Base-by-base conservation (phyloP, 2,329 filamentous ascomycete species). In the Parastagonospora avenae region DNA sequence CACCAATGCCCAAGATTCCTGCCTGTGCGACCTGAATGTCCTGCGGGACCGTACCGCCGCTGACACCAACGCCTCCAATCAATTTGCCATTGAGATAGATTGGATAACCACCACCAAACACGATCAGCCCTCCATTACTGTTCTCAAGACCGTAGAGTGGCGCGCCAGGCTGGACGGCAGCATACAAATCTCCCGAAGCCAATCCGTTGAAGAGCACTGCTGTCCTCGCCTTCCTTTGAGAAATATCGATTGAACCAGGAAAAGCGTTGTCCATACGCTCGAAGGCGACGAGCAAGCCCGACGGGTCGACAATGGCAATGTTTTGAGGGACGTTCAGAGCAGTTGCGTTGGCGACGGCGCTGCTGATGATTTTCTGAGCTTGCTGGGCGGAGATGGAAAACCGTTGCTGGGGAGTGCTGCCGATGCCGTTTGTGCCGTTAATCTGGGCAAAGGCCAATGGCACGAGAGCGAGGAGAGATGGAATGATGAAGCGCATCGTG, bases 41-140 rank as follows among this genome's bases (percentile, higher is more conserved):
- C 43, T 68, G 64, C 9, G 47, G 40, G 5, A 68, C 64, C 0
- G 59, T 57, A 1, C 66, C 67, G 12, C 67, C 67, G 46, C 64
- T 67, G 8, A 66, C 65, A 47, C 67, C 67, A 4, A 69, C 61
- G 16, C 61, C 62, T 2, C 67, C 65, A 48, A 70, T 64, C 43
- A 70, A 47, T 12, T 36, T 53, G 8, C 64, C 66, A 31, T 61
- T 48, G 1, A 59, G 19, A 28, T 63, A 67, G 8, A 69, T 53
- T 16, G 67, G 67, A n/a, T 68, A 35, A 30, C 64, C 66, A 29
- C 67, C 67, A 0, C 66, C 67, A 40, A 70, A 70, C 5, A 64
- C 60, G 1, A 69, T 46, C 14, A 70, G 36, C 1, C 66, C 66
- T 1, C 61, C 64, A 48, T 70, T 70, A 8, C 62, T 66, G 29